A percentile compares a stretch with the other conserved stretches of the same genome.
Conservation (phyloP, 108 stramenopile species). For the Conticribra weissflogii region DNA sequence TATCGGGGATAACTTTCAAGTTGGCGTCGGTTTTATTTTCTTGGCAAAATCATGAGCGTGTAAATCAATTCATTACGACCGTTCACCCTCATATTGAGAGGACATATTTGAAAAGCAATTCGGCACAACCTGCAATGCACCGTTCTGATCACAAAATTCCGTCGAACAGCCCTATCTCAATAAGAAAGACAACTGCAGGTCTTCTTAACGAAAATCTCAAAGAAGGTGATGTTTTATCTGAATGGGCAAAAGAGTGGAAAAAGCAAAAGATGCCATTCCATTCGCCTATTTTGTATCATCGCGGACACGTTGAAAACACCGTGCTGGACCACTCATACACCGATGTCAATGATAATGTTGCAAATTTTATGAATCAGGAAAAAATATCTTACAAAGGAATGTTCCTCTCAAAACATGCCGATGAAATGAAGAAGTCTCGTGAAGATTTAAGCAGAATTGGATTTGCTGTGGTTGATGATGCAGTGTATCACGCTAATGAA, state of each 20-base stretch:
- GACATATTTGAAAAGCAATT: too few relatives aligned
- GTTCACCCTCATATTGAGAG: background rate
- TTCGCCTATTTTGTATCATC: conserved; percentile 35
- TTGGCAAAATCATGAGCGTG: background rate
- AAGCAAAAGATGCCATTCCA: conserved; percentile 40
- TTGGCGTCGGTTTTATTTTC: conserved; percentile 15
- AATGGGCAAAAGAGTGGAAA: conserved; percentile 27
- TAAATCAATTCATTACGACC: background rate
- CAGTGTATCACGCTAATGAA: conserved; percentile 23
- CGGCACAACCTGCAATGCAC: too few relatives aligned
- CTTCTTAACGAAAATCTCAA: background rate
- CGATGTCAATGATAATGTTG: conserved; percentile 10
- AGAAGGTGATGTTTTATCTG: background rate
- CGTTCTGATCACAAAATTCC: too few relatives aligned
- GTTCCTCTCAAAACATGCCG: conserved; percentile 12
- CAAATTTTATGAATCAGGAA: background rate
- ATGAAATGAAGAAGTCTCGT: background rate
- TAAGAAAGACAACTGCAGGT: background rate
- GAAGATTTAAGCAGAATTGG: conserved; percentile 33
- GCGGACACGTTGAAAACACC: conserved; percentile 26
- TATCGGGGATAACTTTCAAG: conserved; percentile 11
- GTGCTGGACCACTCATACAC: conserved; percentile 6
- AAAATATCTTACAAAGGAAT: conserved; percentile 9
- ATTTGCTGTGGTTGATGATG: conserved; percentile 52
- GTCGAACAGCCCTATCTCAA: background rate